Conservation (phyloP, 331 rosid species). For the Quercus tomentella region DNA sequence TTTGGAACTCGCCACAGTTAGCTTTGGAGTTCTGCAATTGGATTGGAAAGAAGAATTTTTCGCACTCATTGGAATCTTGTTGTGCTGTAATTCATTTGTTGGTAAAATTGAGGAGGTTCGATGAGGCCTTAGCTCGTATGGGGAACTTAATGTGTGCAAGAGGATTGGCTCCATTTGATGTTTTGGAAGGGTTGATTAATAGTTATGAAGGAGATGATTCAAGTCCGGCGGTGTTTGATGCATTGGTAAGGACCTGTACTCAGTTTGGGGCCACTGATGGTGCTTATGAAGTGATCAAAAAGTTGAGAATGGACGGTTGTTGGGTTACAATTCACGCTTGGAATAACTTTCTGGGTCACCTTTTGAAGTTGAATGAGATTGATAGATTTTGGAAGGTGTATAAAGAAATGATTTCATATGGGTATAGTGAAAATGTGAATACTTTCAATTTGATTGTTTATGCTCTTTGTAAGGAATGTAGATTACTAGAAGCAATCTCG, state of each 20-base stretch:
- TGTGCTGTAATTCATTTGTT: slow-evolving; percentile 46
- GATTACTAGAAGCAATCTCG: slow-evolving; percentile 40
- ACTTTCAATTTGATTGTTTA: slow-evolving; percentile 51
- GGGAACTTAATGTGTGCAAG: slow-evolving; percentile 27
- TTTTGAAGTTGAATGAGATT: slow-evolving; percentile 37
- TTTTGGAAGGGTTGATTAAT: slow-evolving; percentile 40
- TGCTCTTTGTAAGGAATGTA: slow-evolving; percentile 51
- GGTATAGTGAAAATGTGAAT: slow-evolving; percentile 43
- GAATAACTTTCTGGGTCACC: slow-evolving; percentile 48
- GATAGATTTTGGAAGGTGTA: slow-evolving; percentile 52
- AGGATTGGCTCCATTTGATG: slow-evolving; percentile 29
- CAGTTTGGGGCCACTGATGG: slow-evolving; percentile 35
- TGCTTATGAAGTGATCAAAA: slow-evolving; percentile 45
- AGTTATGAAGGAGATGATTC: slow-evolving; percentile 28
- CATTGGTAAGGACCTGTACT: slow-evolving; percentile 53
- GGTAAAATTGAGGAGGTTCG: slow-evolving; percentile 41
- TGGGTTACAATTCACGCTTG: slow-evolving; percentile 52
- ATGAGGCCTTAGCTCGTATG: slow-evolving; percentile 40
- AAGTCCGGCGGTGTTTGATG: slow-evolving; percentile 49
- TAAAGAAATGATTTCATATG: slow-evolving; percentile 46
- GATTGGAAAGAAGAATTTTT: slow-evolving; percentile 25
- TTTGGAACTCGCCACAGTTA: slow-evolving; percentile 32
- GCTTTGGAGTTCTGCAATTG: slow-evolving; percentile 47
- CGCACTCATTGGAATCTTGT: slow-evolving; percentile 35
- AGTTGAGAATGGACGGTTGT: slow-evolving; percentile 24